Evolutionary conservation across 192 early-diverging fungal species (phyloP), one percentile per base, ranked within the genome.

Genomic region (Entrophospora sp.): DNA sequence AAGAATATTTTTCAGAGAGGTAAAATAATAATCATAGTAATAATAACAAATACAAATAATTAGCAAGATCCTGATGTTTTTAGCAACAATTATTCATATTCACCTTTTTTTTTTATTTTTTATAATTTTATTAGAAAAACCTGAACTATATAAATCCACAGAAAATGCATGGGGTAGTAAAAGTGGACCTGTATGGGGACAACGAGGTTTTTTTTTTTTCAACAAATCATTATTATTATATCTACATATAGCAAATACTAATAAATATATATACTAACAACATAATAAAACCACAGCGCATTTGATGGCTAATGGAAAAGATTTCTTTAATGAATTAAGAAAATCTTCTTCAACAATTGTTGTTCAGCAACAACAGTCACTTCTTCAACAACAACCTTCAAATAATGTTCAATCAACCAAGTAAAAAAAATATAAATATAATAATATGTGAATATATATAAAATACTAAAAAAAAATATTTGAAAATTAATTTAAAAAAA

Each of bases 241-340:
- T 28, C 27, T 16, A 13, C n/a, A 28, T 13, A 16, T 3, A 0
- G 8, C 22, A 32, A n/a, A 5, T 30, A 28, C 4, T 6, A 28
- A 16, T 2, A 3, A 22, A 22, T 18, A 9, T 20, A 16, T 55
- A n/a, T n/a, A n/a, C n/a, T n/a, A n/a, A n/a, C n/a, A n/a, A n/a
- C n/a, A n/a, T n/a, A n/a, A n/a, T n/a, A n/a, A n/a, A n/a, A n/a
- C n/a, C n/a, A n/a, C n/a, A 66, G 49, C n/a, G 30, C 35, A 66
- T 42, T 34, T 64, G 37, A 66, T 66, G 64, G 64, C 64, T 14
- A 66, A 55, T 22, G 64, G 51, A 13, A 52, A 66, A 3, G 64
- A 66, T 66, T 66, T 66, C 40, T 55, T 55, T 40, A 40, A 48
- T 37, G 64, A 66, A 55, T 42, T 66, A 5, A 35, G 37, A 28